A percentile compares a stretch with the other conserved stretches of the same genome.
Evolutionary conservation across 1,284 basidiomycete species (phyloP).

Genomic region (Moesziomyces antarcticus): DNA sequence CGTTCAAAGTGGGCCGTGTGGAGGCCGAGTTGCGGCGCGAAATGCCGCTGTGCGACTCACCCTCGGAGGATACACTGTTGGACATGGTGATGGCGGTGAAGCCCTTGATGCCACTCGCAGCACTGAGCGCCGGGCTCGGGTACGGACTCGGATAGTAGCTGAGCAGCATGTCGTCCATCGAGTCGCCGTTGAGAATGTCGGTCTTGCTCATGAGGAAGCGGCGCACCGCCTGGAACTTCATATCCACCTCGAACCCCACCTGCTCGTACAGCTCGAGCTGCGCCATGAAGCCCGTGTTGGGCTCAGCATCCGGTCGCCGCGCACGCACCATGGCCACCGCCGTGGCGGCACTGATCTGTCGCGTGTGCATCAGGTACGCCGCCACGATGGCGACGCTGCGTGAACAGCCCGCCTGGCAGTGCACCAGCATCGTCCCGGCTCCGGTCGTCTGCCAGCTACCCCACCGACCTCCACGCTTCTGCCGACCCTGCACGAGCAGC

Average conservation of each 20-base stretch:
- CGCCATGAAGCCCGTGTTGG: conserved; percentile 66
- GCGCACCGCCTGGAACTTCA: conserved; percentile 66
- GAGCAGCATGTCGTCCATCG: conserved; percentile 64
- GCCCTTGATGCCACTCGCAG: conserved; percentile 16
- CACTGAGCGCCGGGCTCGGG: conserved; percentile 43
- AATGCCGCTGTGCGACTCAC: no score
- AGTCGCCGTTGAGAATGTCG: conserved; percentile 52
- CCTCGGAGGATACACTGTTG: conserved; percentile 10
- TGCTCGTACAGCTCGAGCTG: conserved; percentile 68
- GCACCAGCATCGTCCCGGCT: conserved; percentile 66
- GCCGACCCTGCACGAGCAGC: conserved; percentile 35
- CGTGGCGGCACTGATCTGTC: conserved; percentile 56
- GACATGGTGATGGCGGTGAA: conserved; percentile 15
- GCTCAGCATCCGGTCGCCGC: conserved; percentile 60
- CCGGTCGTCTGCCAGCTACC: conserved; percentile 54
- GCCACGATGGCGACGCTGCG: conserved; percentile 66
- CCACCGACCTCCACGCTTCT: conserved; percentile 34
- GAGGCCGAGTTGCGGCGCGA: no score
- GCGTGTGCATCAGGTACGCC: conserved; percentile 68
- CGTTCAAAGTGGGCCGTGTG: no score
- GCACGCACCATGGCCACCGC: conserved; percentile 63
- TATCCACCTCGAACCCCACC: conserved; percentile 65
- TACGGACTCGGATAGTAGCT: conserved; percentile 68
- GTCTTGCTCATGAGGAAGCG: conserved; percentile 68
- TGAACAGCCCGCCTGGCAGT: conserved; percentile 69